Conservation (phyloP, 345 rosid genomes). For the Euphorbia tirucalli region DNA sequence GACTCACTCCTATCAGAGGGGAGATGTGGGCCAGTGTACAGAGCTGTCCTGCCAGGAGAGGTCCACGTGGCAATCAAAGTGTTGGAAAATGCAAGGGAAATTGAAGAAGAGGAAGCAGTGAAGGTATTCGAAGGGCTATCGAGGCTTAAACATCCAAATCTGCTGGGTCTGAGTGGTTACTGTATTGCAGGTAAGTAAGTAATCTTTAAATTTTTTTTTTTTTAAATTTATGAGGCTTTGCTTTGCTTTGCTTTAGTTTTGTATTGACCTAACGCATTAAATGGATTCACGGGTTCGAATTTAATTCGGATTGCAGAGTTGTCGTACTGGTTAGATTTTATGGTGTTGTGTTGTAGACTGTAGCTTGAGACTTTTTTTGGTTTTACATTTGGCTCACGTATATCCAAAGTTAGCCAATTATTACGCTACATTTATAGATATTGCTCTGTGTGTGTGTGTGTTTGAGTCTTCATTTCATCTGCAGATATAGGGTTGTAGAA, state of each 20-base stretch:
- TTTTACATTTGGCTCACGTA: too few relatives aligned
- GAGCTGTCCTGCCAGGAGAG: constrained; percentile 82
- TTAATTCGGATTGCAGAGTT: constrained; percentile 11
- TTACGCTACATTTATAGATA: too few relatives aligned
- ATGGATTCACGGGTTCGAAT: constrained; percentile 36
- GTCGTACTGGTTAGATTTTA: constrained; percentile 20
- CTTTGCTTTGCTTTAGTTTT: too few relatives aligned
- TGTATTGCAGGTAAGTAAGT: constrained; percentile 75
- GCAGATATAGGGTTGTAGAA: background rate
- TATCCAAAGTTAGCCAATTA: constrained; percentile 19
- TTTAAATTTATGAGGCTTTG: background rate
- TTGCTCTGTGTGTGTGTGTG: too few relatives aligned
- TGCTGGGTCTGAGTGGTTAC: constrained; percentile 79
- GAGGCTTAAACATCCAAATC: constrained; percentile 80
- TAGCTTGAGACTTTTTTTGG: too few relatives aligned
- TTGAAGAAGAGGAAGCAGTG: constrained; percentile 49
- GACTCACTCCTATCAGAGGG: constrained; percentile 83
- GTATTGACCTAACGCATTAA: constrained; percentile 24
- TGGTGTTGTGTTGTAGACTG: background rate
- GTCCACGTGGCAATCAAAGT: constrained; percentile 93
- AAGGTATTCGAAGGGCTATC: constrained; percentile 58
- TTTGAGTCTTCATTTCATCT: background rate
- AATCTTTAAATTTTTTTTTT: too few relatives aligned
- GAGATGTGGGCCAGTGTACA: constrained; percentile 72
- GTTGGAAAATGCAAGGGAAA: constrained; percentile 62